phyloP scores from a whole-genome alignment of 306 rosid genomes.

The Gastrolobium villosum region DNA sequence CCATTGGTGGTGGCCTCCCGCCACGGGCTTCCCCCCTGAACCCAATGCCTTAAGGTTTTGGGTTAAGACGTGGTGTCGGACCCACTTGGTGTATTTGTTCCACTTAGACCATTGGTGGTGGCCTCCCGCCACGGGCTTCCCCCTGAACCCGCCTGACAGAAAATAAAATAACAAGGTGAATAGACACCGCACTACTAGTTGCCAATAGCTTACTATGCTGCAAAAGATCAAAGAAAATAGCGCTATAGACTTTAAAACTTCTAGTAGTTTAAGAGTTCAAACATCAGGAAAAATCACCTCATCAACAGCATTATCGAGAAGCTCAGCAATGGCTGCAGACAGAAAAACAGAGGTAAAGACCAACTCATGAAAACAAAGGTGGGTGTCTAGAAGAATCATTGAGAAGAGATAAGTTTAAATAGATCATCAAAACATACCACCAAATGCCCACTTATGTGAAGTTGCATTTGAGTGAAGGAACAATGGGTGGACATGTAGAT shows the following conservation, averaged over 20 bases:
- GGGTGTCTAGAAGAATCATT: conserved; percentile 16
- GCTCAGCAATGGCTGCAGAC: conserved; percentile 79
- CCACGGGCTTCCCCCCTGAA: too few relatives aligned
- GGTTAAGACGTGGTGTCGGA: too few relatives aligned
- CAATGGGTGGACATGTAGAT: conserved; percentile 75
- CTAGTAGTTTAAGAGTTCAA: conserved; percentile 17
- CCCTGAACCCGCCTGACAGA: too few relatives aligned
- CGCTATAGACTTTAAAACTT: background rate
- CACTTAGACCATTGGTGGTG: too few relatives aligned
- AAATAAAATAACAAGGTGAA: background rate
- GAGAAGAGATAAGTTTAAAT: conserved; percentile 3
- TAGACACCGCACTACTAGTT: background rate
- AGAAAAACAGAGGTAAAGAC: conserved; percentile 28
- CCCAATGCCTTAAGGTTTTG: too few relatives aligned
- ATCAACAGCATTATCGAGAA: conserved; percentile 86
- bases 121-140: too few relatives aligned
- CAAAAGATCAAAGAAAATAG: background rate
- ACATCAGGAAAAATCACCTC: conserved; percentile 63
- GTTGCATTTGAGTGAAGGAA: conserved; percentile 95
- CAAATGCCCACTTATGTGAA: conserved; percentile 87
- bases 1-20: too few relatives aligned
- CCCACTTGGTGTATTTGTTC: too few relatives aligned
- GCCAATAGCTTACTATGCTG: background rate
- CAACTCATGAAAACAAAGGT: conserved; percentile 21
- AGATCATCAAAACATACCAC: conserved; percentile 63